Evolutionary conservation across 805 yeast species (phyloP), one percentile per base, ranked within the genome.

Genomic region (Suhomyces canberraensis): DNA sequence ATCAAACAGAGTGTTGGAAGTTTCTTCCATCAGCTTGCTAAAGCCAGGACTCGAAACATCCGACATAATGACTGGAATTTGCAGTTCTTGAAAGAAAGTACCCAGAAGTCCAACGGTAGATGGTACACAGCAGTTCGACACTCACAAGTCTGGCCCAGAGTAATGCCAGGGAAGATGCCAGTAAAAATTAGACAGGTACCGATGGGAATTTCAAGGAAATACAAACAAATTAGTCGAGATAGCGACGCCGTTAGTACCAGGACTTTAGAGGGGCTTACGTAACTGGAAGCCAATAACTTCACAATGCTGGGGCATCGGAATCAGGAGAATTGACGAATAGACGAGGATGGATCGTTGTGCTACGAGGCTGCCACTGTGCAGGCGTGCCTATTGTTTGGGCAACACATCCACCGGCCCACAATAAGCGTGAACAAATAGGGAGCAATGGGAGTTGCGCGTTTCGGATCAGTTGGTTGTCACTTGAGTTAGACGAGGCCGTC

Each of bases 1-100:
- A 14, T 25, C 39, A 20, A 30, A 36, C 35, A 31, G 35, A n/a
- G 28, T 28, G 15, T 27, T 31, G 29, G 33, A 35, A 11, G 33
- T 20, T 13, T 31, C 33, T 16, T 36, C 39, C 6, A 16, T 15
- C n/a, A 19, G 28, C 14, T 26, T 29, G 15, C 28, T 13, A 13
- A 11, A 36, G 26, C 26, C 17, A 17, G 33, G 15, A 15, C 21
- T 16, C 8, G 31, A 6, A 11, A 31, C 19, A 8, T 33, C 36
- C 8, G 36, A 24, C 36, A 33, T 33, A 8, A 15, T 7, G 22
- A 20, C 8, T 20, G 22, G 22, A 20, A 20, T 7, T 20, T 20
- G 22, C 22, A 20, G 22, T 20, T 18, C 17, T 11, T n/a, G 24
- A 11, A 11, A 15, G n/a, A 25, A 25, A 25, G 13, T 25, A 6